Conservation (phyloP, 2,329 filamentous ascomycete genomes). For the Penicillium freii region DNA sequence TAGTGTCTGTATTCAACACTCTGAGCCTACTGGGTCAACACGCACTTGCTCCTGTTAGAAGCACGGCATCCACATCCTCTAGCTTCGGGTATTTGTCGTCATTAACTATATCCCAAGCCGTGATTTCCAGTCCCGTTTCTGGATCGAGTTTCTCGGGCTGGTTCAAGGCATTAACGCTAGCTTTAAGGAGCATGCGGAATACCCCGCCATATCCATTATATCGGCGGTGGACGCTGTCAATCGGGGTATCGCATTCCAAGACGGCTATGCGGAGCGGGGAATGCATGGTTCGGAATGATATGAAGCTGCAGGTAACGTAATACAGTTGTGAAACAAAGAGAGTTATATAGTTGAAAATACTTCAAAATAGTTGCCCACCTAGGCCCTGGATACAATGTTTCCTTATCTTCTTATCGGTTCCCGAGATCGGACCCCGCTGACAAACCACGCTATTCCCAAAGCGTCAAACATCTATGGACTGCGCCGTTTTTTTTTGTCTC, state of each 20-base stretch:
- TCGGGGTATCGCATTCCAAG: slow-evolving; percentile 81
- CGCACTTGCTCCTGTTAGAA: slow-evolving; percentile 71
- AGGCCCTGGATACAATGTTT: background rate
- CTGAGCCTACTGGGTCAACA: slow-evolving; percentile 9
- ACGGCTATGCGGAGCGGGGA: slow-evolving; percentile 72
- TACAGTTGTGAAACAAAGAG: background rate
- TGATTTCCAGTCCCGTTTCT: slow-evolving; percentile 54
- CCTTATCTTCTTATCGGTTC: background rate
- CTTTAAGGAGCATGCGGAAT: slow-evolving; percentile 60
- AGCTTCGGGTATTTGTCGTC: slow-evolving; percentile 68
- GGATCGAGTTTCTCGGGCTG: slow-evolving; percentile 34
- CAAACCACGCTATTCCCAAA: background rate
- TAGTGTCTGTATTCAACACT: background rate
- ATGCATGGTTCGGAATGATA: slow-evolving; percentile 27
- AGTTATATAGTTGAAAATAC: background rate
- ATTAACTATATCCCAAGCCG: slow-evolving; percentile 69
- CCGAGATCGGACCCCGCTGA: background rate
- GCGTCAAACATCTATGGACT: background rate
- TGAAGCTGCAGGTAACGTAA: background rate
- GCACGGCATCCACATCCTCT: slow-evolving; percentile 73
- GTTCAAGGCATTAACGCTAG: slow-evolving; percentile 51
- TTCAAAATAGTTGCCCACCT: background rate
- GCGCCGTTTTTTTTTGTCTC: background rate
- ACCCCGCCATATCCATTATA: slow-evolving; percentile 73
- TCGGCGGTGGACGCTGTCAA: slow-evolving; percentile 60